Evolutionary conservation across 2,329 filamentous ascomycete genomes (phyloP).

Genomic region (Xylaria sp.): DNA sequence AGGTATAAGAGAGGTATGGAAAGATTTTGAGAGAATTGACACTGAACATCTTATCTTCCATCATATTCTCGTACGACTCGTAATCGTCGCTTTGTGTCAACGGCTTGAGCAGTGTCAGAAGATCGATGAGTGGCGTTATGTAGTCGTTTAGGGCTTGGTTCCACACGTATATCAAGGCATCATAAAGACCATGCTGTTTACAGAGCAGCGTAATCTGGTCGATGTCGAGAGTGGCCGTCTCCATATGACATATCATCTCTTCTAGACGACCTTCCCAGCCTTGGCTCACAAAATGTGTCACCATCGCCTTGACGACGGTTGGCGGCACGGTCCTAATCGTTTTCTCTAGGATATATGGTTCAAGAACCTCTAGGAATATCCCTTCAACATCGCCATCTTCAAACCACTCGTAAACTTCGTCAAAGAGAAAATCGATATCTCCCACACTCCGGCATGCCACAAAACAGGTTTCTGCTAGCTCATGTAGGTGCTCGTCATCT

Average conservation of each 20-base stretch:
- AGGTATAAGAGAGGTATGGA: slow-evolving; percentile 89
- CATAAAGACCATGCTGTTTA: slow-evolving; percentile 91
- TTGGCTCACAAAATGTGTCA: slow-evolving; percentile 80
- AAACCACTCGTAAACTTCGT: slow-evolving; percentile 90
- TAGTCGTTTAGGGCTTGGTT: slow-evolving; percentile 91
- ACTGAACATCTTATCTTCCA: slow-evolving; percentile 69
- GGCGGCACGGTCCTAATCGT: slow-evolving; percentile 82
- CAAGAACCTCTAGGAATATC: slow-evolving; percentile 87
- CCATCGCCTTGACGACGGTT: slow-evolving; percentile 84
- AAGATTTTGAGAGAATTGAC: slow-evolving; percentile 90
- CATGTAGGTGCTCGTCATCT: slow-evolving; percentile 72
- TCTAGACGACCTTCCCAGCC: slow-evolving; percentile 84
- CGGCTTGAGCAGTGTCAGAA: slow-evolving; percentile 75
- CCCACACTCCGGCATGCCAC: slow-evolving; percentile 81
- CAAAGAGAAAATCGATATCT: slow-evolving; percentile 87
- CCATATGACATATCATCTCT: slow-evolving; percentile 93
- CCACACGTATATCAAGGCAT: slow-evolving; percentile 97
- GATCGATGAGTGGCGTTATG: slow-evolving; percentile 87
- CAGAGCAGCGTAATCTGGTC: slow-evolving; percentile 92
- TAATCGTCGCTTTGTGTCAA: slow-evolving; percentile 67
- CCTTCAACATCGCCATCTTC: slow-evolving; percentile 78
- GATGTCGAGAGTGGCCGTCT: slow-evolving; percentile 90
- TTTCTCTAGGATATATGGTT: slow-evolving; percentile 85
- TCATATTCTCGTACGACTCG: slow-evolving; percentile 62
- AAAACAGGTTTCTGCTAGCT: slow-evolving; percentile 86